Conservation (phyloP, 2,329 filamentous ascomycete species). For the Botryotinia calthae region DNA sequence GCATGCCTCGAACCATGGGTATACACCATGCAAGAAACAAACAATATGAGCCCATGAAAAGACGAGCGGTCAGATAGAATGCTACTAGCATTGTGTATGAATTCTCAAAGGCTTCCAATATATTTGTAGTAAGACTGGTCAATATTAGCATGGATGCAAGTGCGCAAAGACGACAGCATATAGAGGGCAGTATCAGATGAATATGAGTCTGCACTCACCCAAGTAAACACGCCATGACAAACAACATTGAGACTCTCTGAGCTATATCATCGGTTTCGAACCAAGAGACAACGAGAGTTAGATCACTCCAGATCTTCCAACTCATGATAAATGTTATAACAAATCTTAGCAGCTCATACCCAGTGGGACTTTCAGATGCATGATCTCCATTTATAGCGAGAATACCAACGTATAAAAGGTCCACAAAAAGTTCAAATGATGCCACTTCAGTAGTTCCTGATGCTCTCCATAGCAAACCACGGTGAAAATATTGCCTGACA, state of each 20-base stretch:
- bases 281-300: conserved; percentile 55
- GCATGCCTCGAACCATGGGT: conserved; percentile 56
- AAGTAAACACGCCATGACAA: conserved; percentile 59
- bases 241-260: conserved; percentile 57
- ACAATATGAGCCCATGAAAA: conserved; percentile 52
- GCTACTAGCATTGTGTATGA: conserved; percentile 59
- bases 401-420: conserved; percentile 57
- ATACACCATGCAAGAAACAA: conserved; percentile 48
- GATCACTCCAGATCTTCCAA: conserved; percentile 60
- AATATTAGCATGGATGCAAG: conserved; percentile 5
- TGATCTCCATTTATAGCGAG: conserved; percentile 62
- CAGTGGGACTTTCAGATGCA: conserved; percentile 55
- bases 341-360: conserved; percentile 56
- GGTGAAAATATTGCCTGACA: conserved; percentile 64
- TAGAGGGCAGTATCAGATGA: not conserved
- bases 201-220: conserved; percentile 42
- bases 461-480: conserved; percentile 61
- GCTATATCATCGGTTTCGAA: conserved; percentile 62
- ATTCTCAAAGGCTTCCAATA: conserved; percentile 53
- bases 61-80: conserved; percentile 58
- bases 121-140: conserved; percentile 57
- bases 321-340: conserved; percentile 60
- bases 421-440: conserved; percentile 63
- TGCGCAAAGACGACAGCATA: not conserved
- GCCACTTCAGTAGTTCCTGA: conserved; percentile 58